Evolutionary conservation across 345 rosid genomes (phyloP), one percentile per base, ranked within the genome.

Genomic region (Salix brachista): DNA sequence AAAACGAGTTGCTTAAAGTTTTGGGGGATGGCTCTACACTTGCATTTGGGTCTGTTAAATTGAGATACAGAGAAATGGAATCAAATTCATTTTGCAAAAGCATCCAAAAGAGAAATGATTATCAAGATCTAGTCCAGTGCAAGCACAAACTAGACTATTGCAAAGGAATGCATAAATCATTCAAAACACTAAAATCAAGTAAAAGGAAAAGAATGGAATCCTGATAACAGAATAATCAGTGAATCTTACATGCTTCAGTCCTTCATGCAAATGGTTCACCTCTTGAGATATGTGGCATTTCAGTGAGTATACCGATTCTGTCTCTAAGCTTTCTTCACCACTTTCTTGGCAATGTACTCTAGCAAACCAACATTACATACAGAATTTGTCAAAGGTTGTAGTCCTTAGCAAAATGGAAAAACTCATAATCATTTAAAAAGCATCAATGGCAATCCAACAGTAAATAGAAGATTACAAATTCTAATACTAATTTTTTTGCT

Each of bases 211-310:
- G 41, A 28, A 50, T 5, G 23, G 19, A 17, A 67, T 50, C 25
- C 54, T 69, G 21, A 8, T 21, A 39, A 78, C 50, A 56, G 16
- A 26, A 71, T 41, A 69, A 65, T 69, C 44, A 36, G 65, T 28
- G 52, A 8, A 28, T 80, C 99, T 91, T 79, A 91, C 99, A 90
- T 93, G 97, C 82, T 88, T 96, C 81, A 96, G 72, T 84, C 98
- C 99, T 88, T 91, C 99, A 82, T 91, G 99, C 90, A 94, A 83
- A 85, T 96, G 99, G 86, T 96, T 96, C 86, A 96, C 99, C 76
- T 96, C 99, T 0, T 94, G 97, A 36, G 97, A 94, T 83, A 96
- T 96, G 80, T 96, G 99, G 85, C 99, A 92, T 86, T 96, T 96
- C 60, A 96, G 94, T 54, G 97, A 85, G 86, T 93, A 91, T 44